phyloP scores from a whole-genome alignment of 2,329 filamentous ascomycete genomes.

The Fusarium pilosicola region DNA sequence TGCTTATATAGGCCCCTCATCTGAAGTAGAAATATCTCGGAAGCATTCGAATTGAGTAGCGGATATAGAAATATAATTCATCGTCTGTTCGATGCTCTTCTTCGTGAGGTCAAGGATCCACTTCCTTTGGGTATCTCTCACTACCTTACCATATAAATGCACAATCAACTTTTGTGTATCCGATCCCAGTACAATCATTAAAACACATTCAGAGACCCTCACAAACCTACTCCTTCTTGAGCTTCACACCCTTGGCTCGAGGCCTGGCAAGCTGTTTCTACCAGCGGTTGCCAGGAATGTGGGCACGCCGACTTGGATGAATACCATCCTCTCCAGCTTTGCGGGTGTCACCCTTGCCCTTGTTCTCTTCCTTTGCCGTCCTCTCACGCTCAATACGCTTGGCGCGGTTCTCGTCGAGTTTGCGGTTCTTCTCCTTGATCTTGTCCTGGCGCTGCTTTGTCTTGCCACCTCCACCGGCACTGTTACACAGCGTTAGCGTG shows the following conservation, averaged over 20 bases:
- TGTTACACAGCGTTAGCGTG: constrained; percentile 48
- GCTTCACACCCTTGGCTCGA: neutral
- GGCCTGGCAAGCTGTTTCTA: constrained; percentile 5
- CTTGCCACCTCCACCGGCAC: constrained; percentile 87
- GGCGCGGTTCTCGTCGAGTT: constrained; percentile 74
- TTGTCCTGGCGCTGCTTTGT: constrained; percentile 76
- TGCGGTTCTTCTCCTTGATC: constrained; percentile 86
- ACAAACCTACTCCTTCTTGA: neutral
- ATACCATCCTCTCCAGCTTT: constrained; percentile 51
- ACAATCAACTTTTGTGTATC: constrained; percentile 37
- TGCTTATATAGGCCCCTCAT: neutral
- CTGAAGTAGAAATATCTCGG: neutral
- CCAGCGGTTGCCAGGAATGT: constrained; percentile 37
- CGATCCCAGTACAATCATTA: constrained; percentile 16
- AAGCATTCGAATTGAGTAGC: neutral
- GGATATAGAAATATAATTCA: neutral
- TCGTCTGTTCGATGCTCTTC: neutral
- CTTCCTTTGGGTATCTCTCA: constrained; percentile 46
- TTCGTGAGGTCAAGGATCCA: constrained; percentile 38
- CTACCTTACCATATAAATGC: constrained; percentile 28
- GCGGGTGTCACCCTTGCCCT: constrained; percentile 37
- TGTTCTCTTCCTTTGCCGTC: constrained; percentile 48
- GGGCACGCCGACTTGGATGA: constrained; percentile 62
- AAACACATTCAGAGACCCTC: neutral
- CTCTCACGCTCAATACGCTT: constrained; percentile 61